Percentiles rank a stretch among this genome's conserved stretches.
Conservation (phyloP, 2,329 filamentous ascomycete genomes). For the Aspergillus sp. region DNA sequence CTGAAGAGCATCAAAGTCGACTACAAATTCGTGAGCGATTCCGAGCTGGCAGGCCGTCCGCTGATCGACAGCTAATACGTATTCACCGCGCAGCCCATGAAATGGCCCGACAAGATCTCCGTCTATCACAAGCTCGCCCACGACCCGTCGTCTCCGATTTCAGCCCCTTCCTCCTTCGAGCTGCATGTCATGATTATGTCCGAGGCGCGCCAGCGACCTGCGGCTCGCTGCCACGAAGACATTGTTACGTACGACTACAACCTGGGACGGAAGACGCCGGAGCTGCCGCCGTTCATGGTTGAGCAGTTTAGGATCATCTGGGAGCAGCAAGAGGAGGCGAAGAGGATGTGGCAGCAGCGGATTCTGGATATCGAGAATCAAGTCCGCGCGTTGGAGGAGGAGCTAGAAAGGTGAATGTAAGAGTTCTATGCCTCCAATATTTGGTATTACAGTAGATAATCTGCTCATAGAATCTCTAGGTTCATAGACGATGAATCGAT, state of each 20-base stretch:
- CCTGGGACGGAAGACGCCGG: slow-evolving; percentile 42
- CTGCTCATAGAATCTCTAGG: too few relatives aligned
- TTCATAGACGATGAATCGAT: too few relatives aligned
- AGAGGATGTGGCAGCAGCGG: slow-evolving; percentile 41
- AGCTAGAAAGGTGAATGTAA: slow-evolving; percentile 66
- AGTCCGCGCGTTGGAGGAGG: slow-evolving; percentile 55
- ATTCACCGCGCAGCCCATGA: slow-evolving; percentile 59
- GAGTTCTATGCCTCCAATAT: too few relatives aligned
- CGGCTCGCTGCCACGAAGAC: slow-evolving; percentile 68
- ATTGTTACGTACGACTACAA: slow-evolving; percentile 70
- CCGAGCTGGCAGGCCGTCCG: too few relatives aligned
- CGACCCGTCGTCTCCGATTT: slow-evolving; percentile 35
- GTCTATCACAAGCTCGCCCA: slow-evolving; percentile 68
- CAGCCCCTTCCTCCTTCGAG: slow-evolving; percentile 24
- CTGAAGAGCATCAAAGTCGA: slow-evolving; percentile 70
- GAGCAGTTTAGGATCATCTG: slow-evolving; percentile 52
- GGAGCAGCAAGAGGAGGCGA: slow-evolving; percentile 52
- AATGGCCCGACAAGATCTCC: slow-evolving; percentile 70
- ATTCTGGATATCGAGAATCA: slow-evolving; percentile 49
- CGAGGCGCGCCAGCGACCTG: slow-evolving; percentile 60
- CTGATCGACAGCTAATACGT: too few relatives aligned
- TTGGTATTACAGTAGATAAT: too few relatives aligned
- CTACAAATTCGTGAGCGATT: slow-evolving; percentile 68
- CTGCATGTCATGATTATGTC: slow-evolving; percentile 61
- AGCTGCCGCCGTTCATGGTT: slow-evolving; percentile 52